Base-by-base conservation (phyloP, 1,139 yeast genomes). In the Diutina rugosa region DNA sequence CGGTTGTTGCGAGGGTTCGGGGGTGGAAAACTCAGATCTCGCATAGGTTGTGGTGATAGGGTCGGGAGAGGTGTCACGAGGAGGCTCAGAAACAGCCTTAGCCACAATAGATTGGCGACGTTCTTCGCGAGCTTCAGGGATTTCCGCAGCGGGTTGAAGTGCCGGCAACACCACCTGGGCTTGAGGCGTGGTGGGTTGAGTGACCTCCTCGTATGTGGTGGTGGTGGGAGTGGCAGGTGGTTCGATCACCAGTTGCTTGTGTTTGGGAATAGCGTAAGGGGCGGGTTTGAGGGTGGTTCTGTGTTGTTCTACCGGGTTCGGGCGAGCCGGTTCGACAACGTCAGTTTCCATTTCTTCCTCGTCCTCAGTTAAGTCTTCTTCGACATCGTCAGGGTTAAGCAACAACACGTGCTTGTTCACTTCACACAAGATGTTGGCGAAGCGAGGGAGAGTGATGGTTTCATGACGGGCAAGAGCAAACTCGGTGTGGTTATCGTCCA, bases 331-430 rank as follows among this genome's bases (percentile, higher is more conserved):
- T 35, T 35, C 41, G 41, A 12, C 14, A 12, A 35, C 5, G 2
- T 35, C 41, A 8, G n/a, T 12, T 12, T 47, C 51, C 35, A 47
- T 30, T 28, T 21, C 18, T 14, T 60, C 57, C 60, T 75, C 79
- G 30, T 74, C 79, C 54, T 75, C 79, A 28, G 79, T 74, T 46
- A 69, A 61, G 14, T 73, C 78, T 59, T 72, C 78, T 46, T 78
- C 78, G 28, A 67, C 70, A 56, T 74, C 78, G 35, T 65, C 70
- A 2, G 82, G 77, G 62, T 82, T 82, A 28, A 86, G 67, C 56
- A 84, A 68, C 6, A 83, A 71, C 29, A 83, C 69, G 58, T 84
- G 84, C 46, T 84, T 82, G 47, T 85, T 78, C 51, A 87, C 74
- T 63, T 85, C 89, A 57, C 87, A 65, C 54, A 82, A 69, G 16